A percentile compares a stretch with the other conserved stretches of the same genome.
These are phyloP conservation scores for Penicillium turbatum DNA, from an alignment of 495 filamentous ascomycete species.

Conservation along the genomic window DNA sequence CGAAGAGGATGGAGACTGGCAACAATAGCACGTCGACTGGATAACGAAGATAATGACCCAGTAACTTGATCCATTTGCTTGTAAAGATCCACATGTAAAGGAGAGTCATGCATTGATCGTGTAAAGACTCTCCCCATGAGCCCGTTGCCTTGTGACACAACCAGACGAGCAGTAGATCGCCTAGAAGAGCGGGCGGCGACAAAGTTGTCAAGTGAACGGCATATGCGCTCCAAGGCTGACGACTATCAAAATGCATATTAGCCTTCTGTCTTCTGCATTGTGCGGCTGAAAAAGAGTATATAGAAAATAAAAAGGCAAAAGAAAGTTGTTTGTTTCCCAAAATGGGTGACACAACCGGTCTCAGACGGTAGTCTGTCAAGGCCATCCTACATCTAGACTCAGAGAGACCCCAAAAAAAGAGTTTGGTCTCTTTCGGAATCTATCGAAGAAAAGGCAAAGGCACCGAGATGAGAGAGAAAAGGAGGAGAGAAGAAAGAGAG, in stretches of 20 bases:
- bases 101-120: slow-evolving; percentile 43
- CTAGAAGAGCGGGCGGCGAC: slow-evolving; percentile 62
- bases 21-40: slow-evolving; percentile 64
- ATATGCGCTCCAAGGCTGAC: slow-evolving; percentile 72
- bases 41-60: slow-evolving; percentile 68
- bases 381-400: slow-evolving; percentile 8
- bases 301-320: background rate
- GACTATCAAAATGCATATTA: slow-evolving; percentile 43
- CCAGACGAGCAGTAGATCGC: slow-evolving; percentile 59
- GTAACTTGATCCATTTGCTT: slow-evolving; percentile 72
- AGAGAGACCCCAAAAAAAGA: background rate
- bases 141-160: slow-evolving; percentile 45
- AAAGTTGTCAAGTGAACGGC: slow-evolving; percentile 71
- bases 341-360: background rate
- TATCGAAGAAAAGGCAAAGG: background rate
- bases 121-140: slow-evolving; percentile 38
- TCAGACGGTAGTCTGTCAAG: background rate
- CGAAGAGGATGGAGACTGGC: slow-evolving; percentile 71
- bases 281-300: background rate
- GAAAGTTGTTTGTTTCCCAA: background rate
- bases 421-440: background rate
- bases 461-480: background rate
- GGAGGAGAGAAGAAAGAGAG: background rate
- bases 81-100: slow-evolving; percentile 60
- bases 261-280: slow-evolving; percentile 6